These are phyloP conservation scores for Colletotrichum scovillei DNA, from an alignment of 2,329 filamentous ascomycete species.

Conservation along the genomic window DNA sequence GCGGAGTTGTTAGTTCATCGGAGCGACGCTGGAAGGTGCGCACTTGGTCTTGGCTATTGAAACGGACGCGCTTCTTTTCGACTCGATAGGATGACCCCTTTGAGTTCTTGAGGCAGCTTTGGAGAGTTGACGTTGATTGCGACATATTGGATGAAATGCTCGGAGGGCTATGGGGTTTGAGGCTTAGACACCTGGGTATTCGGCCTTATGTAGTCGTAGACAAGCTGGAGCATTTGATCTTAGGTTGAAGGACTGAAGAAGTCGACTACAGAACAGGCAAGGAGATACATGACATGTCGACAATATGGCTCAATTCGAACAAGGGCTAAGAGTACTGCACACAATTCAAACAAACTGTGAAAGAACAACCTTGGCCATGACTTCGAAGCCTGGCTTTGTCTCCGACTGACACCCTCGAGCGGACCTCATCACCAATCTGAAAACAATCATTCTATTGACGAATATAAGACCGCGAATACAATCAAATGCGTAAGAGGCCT, in stretches of 20 bases:
- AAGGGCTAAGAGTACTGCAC: background rate
- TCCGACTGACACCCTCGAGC: background rate
- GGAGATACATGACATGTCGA: too few relatives aligned
- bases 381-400: background rate
- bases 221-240: too few relatives aligned
- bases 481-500: background rate
- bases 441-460: background rate
- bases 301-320: background rate
- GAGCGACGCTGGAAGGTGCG: background rate
- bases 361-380: background rate
- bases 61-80: background rate
- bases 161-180: background rate
- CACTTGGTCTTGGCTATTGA: background rate
- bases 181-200: background rate
- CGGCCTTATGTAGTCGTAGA: background rate
- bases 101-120: background rate
- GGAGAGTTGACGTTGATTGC: background rate
- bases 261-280: too few relatives aligned
- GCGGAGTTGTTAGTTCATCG: background rate
- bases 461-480: background rate
- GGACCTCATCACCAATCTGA: background rate
- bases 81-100: background rate
- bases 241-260: background rate
- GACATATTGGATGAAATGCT: background rate
- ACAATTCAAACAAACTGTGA: fast-evolving